A percentile compares a stretch with the other conserved stretches of the same genome.
phyloP scores from a whole-genome alignment of 345 rosid genomes.

The Turritis glabra region DNA sequence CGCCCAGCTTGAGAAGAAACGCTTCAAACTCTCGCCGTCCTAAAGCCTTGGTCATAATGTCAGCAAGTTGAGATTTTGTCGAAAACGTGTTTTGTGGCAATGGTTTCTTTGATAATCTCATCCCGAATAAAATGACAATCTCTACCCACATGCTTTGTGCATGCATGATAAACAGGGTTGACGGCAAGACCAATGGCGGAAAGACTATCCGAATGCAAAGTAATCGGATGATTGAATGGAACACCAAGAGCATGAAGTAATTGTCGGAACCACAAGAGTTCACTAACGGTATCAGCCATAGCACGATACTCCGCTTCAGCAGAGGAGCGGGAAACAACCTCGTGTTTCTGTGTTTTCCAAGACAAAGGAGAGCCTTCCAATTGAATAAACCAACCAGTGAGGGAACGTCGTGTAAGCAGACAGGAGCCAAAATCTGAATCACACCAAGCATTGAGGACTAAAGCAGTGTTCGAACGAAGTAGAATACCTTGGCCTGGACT shows the following conservation, averaged over 20 bases:
- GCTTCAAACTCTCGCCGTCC: background rate
- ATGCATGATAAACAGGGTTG: background rate
- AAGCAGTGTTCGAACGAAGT: background rate
- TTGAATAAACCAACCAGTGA: background rate
- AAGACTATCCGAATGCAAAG: background rate
- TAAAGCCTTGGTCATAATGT: background rate
- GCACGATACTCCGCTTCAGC: background rate
- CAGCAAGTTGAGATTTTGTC: background rate
- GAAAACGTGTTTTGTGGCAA: too few species aligned
- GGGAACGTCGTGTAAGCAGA: background rate
- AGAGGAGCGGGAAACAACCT: background rate
- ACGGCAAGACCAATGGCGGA: background rate
- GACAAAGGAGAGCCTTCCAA: background rate
- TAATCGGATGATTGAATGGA: accelerated
- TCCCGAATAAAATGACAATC: background rate
- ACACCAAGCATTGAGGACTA: background rate
- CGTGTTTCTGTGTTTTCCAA: background rate
- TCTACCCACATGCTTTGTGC: background rate
- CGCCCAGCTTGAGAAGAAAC: background rate
- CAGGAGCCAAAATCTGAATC: background rate
- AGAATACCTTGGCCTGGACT: background rate
- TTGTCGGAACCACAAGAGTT: background rate
- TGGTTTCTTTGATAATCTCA: background rate
- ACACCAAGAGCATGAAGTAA: background rate
- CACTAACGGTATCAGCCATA: background rate